phyloP scores from a whole-genome alignment of 495 filamentous ascomycete species.

The Neurospora sp. region DNA sequence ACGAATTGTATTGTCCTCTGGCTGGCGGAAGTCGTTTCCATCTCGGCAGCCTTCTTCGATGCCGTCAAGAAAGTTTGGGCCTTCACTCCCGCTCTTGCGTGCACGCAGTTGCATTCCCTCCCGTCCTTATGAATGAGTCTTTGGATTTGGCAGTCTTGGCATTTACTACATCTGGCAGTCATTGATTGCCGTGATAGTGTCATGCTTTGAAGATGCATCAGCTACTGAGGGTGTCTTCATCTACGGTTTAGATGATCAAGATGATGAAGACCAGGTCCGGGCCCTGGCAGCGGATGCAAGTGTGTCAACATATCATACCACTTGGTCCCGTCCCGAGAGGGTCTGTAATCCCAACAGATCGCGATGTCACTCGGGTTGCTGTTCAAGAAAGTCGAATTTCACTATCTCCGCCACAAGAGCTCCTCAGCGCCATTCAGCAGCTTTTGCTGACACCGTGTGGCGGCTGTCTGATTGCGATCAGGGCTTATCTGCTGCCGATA shows the following conservation, averaged over 20 bases:
- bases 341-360: not conserved
- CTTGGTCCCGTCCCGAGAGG: not conserved
- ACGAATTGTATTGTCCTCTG: not conserved
- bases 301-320: not conserved
- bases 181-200: not conserved
- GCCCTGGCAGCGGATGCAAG: not conserved
- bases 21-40: not conserved
- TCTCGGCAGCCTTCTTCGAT: not conserved
- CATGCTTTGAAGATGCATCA: not conserved
- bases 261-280: not conserved
- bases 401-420: not conserved
- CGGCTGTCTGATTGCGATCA: not conserved
- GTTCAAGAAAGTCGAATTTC: not conserved
- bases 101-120: not conserved
- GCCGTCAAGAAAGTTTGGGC: not conserved
- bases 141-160: not conserved
- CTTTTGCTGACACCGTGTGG: not conserved
- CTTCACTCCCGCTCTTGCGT: not conserved
- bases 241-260: not conserved
- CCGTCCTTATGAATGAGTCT: not conserved
- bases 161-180: not conserved
- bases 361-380: not conserved
- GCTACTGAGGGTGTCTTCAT: not conserved
- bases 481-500: not conserved
- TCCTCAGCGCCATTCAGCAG: not conserved